Conservation (phyloP, 495 filamentous ascomycete genomes). For the Penicillium steckii region DNA sequence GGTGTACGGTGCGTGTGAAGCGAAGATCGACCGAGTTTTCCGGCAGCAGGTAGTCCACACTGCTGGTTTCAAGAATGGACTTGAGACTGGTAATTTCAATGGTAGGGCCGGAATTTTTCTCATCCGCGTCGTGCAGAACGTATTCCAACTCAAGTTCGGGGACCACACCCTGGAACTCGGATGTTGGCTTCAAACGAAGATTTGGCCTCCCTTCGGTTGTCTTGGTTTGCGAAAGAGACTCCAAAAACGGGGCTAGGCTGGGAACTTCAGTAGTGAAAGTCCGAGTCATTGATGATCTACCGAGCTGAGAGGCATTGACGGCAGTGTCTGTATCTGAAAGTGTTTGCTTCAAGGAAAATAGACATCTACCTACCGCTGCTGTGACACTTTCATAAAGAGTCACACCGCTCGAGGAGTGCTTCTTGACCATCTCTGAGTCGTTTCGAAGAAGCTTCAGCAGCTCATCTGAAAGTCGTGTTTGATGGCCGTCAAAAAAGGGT, state of each 20-base stretch:
- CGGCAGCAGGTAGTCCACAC: conserved; percentile 43
- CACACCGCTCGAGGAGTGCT: background rate
- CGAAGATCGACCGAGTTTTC: conserved; percentile 41
- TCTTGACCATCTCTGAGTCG: background rate
- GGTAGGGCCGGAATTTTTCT: background rate
- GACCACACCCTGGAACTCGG: conserved; percentile 15
- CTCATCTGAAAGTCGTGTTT: conserved; percentile 32
- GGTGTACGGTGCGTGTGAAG: conserved; percentile 36
- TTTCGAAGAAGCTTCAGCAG: conserved; percentile 36
- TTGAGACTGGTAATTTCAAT: conserved; percentile 28
- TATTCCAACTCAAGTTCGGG: conserved; percentile 40
- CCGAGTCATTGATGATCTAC: conserved; percentile 27
- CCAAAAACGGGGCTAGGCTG: conserved; percentile 27
- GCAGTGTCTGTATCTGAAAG: conserved; percentile 17
- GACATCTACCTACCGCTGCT: conserved; percentile 40
- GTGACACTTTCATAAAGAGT: conserved; percentile 34
- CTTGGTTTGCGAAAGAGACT: conserved; percentile 16
- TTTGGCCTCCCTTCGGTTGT: background rate
- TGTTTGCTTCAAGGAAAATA: conserved; percentile 32
- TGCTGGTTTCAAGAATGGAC: conserved; percentile 27
- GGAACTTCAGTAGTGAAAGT: conserved; percentile 36
- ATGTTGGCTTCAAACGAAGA: conserved; percentile 34
- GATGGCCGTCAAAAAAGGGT: conserved; percentile 34
- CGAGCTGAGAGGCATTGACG: conserved; percentile 34
- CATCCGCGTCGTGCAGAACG: background rate